A percentile compares a stretch with the other conserved stretches of the same genome.
Conservation (phyloP, 2,329 filamentous ascomycete genomes). For the Zymoseptoria pseudotritici region DNA sequence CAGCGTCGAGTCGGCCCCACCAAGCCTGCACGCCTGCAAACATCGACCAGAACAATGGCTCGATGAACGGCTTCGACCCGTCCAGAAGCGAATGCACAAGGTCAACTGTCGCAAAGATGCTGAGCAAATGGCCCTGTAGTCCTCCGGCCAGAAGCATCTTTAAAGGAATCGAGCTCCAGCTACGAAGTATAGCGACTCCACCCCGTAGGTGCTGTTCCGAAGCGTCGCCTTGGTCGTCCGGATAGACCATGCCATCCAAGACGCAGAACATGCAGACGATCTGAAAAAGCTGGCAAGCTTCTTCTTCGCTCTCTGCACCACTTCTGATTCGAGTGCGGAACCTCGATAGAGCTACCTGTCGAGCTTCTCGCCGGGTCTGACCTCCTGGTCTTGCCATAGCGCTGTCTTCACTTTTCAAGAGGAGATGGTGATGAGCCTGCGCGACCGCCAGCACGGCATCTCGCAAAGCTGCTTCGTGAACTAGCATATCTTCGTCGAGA, state of each 20-base stretch:
- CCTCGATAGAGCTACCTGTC: slow-evolving; percentile 2
- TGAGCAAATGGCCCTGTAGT: background rate
- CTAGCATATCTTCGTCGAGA: slow-evolving; percentile 4
- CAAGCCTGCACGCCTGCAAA: slow-evolving; percentile 1
- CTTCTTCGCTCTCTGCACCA: background rate
- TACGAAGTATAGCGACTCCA: slow-evolving; percentile 1
- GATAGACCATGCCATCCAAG: slow-evolving; percentile 4
- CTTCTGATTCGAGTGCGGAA: slow-evolving; percentile 3
- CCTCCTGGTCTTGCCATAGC: background rate
- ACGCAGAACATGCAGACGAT: slow-evolving; percentile 6
- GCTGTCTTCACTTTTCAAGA: background rate
- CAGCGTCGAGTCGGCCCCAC: background rate
- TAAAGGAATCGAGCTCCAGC: background rate
- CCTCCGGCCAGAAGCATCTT: background rate
- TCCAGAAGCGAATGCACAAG: slow-evolving; percentile 1
- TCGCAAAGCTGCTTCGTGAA: slow-evolving; percentile 1
- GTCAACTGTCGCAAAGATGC: background rate
- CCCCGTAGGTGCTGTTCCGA: slow-evolving; percentile 3
- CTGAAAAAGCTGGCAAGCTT: slow-evolving; percentile 2
- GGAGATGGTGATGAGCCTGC: slow-evolving; percentile 4
- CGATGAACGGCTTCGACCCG: background rate
- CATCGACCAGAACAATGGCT: background rate
- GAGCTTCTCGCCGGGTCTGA: slow-evolving; percentile 1
- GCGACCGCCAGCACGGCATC: slow-evolving; percentile 4
- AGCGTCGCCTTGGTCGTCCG: slow-evolving; percentile 1